Base-by-base conservation (phyloP, 345 rosid species). In the Citrus australasica region DNA sequence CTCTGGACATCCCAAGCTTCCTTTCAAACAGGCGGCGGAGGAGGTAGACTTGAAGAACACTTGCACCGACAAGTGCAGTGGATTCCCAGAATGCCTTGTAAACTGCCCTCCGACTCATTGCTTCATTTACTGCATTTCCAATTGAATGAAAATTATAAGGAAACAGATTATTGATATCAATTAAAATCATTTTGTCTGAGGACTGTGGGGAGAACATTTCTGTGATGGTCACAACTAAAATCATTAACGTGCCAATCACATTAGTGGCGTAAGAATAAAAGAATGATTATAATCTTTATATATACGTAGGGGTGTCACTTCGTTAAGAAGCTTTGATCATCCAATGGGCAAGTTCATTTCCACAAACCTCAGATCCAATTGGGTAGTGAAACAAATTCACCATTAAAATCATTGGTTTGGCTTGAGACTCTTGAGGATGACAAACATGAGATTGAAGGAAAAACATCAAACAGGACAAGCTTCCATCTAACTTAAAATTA, bases 61-160 rank as follows among this genome's bases (percentile, higher is more conserved):
- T 89, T 7, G 87, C 92, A 37, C 88, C 89, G 3, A 92, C 61
- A 1, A 92, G 90, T 19, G 92, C 94, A 28, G 85, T 81, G 5
- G 97, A 92, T 82, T 92, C 94, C 10, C 79, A 85, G 16, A 89
- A 51, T 58, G 94, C 97, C 85, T 90, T 92, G 76, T 92, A 89
- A 38, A 90, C 63, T 28, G 97, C 89, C 84, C 92, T 88, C 22
- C 58, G 58, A 64, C 90, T 79, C 94, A 86, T 92, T 69, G 82
- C 86, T 38, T 92, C 94, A 33, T 90, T 90, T 79, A 89, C 97
- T 92, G 97, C 84, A 77, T 25, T 74, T 63, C 74, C 53, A 48
- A 75, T 76, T 8, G 62, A 77, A 9, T 5, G 72, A 78, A 5
- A 72, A 56, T 22, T 27, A 58, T 71, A 67, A 76, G 60, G 7